phyloP scores from a whole-genome alignment of 2,329 filamentous ascomycete genomes.

The Fusarium kyushuense region DNA sequence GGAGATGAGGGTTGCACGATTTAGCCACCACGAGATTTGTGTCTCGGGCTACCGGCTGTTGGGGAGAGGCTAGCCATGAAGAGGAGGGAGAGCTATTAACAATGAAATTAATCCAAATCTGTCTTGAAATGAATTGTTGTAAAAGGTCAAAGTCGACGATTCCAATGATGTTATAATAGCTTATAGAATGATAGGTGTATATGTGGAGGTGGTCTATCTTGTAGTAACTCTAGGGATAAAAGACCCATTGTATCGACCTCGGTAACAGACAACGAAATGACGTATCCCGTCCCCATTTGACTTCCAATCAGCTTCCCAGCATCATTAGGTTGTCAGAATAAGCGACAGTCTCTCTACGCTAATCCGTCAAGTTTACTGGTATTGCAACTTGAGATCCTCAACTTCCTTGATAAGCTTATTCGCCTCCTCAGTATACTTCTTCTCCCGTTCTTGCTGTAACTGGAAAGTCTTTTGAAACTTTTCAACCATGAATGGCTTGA shows the following conservation, averaged over 20 bases:
- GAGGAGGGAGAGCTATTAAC: background rate
- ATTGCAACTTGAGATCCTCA: conserved; percentile 6
- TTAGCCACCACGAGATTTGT: background rate
- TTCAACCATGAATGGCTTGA: conserved; percentile 36
- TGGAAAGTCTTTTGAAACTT: conserved; percentile 26
- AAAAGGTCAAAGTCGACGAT: rapidly evolving
- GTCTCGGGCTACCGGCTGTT: background rate
- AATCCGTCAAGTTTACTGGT: background rate
- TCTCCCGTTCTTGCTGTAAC: background rate
- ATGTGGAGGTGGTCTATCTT: background rate
- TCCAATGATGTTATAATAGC: background rate
- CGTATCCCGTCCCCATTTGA: background rate
- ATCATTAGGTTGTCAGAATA: no score
- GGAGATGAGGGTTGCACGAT: background rate
- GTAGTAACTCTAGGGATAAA: no score
- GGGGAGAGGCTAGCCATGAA: background rate
- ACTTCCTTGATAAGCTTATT: background rate
- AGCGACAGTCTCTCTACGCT: no score
- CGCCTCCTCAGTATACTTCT: conserved; percentile 4
- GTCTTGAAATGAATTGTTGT: background rate
- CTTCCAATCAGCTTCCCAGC: background rate
- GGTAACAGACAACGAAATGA: background rate
- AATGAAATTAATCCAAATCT: background rate
- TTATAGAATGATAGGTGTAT: background rate
- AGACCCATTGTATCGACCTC: background rate